Conservation (phyloP, 805 yeast species). For the Phaffomyces thermotolerans region DNA sequence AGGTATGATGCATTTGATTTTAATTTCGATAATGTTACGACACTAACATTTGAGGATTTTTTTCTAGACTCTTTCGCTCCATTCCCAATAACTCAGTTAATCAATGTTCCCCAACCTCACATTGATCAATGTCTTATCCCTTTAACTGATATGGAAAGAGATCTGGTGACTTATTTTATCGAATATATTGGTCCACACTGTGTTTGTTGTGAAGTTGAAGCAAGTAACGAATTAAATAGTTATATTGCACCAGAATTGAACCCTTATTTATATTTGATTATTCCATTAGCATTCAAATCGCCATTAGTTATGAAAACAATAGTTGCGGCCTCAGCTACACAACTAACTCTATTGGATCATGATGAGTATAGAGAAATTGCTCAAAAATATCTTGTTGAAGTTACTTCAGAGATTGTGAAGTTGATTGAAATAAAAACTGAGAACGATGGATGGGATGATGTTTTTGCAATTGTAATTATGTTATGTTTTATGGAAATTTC, state of each 20-base stretch:
- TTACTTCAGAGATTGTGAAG: constrained; percentile 26
- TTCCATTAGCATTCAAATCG: constrained; percentile 31
- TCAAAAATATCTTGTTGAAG: constrained; percentile 22
- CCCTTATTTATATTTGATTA: constrained; percentile 32
- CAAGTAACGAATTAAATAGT: constrained; percentile 10
- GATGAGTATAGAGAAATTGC: constrained; percentile 24
- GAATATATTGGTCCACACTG: constrained; percentile 32
- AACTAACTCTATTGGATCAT: constrained; percentile 26
- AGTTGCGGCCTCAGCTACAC: constrained; percentile 32
- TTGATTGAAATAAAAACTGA: constrained; percentile 23
- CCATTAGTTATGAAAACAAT: constrained; percentile 28
- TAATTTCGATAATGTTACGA: constrained; percentile 6
- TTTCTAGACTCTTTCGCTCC: constrained; percentile 19
- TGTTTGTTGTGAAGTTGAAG: constrained; percentile 30
- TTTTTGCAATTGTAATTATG: constrained; percentile 32
- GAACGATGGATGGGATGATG: constrained; percentile 32
- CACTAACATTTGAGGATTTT: constrained; percentile 15
- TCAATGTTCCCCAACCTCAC: constrained; percentile 12
- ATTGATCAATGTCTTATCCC: constrained; percentile 11
- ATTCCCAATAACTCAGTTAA: constrained; percentile 13
- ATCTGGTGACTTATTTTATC: constrained; percentile 28
- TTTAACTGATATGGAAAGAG: constrained; percentile 11
- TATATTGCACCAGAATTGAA: constrained; percentile 25
- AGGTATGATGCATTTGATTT: constrained; percentile 15
- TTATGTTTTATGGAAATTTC: constrained; percentile 37